Evolutionary conservation across 345 rosid species (phyloP), one percentile per base, ranked within the genome.

Genomic region (Dipteronia dyeriana): DNA sequence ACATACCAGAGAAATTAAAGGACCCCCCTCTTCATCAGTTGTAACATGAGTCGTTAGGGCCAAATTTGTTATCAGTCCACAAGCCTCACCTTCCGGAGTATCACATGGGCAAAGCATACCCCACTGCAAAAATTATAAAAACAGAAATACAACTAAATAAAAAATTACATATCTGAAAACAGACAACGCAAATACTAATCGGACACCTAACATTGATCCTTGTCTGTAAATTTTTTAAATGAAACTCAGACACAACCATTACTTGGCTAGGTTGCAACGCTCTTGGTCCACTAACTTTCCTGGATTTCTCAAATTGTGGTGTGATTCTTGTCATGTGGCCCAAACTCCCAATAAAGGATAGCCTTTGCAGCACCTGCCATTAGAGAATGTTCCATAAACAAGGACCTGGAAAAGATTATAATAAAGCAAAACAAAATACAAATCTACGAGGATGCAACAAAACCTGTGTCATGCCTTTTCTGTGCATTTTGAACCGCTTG

Each of bases 61-160:
- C 86, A 95, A 87, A 84, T 95, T 95, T 86, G 93, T 95, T 74
- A 95, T 98, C 78, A 95, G 87, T 56, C 99, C 99, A 82, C 99
- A 95, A 49, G 99, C 84, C 84, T 93, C 98, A 7, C 98, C 98
- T 85, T 95, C 98, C 5, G 98, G 99, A 70, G 99, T 95, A 87
- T 95, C 98, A 85, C 97, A 92, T 49, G 98, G 98, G 86, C 99
- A 93, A 79, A 95, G 96, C 99, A 95, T 95, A n/a, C 99, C 99
- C 98, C 99, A 95, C 99, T 95, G 71, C 25, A 60, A 71, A 49
- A 59, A 49, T 73, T 8, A 66, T 2, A 72, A 45, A 51, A 69
- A 41, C 54, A 64, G 34, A 47, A 41, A 53, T 76, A 61, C 13
- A 62, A 59, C 66, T 61, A 43, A 38, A 73, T 26, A 59, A 16